Percentiles rank a stretch among this genome's conserved stretches.
Evolutionary conservation across 805 yeast species (phyloP).

Genomic region (Candida boleticola): DNA sequence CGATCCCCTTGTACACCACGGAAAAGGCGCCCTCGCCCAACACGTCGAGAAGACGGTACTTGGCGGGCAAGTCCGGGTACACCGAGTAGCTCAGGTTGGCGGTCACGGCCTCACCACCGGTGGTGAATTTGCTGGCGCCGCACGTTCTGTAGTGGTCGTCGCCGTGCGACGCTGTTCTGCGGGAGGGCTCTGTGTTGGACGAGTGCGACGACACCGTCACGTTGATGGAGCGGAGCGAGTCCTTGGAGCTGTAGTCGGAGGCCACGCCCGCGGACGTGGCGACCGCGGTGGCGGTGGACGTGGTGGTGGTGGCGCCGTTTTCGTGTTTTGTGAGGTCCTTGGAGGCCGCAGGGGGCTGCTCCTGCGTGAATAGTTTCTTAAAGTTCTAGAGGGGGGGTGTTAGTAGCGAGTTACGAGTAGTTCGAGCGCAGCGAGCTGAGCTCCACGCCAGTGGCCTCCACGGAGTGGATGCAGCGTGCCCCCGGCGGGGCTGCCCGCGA

Average conservation of each 20-base stretch:
- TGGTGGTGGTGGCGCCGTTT: neutral
- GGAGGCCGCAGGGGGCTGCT: neutral
- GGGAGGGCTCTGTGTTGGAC: neutral
- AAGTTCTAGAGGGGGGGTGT: constrained; percentile 2
- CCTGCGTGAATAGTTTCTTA: constrained; percentile 2
- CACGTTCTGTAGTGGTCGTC: neutral
- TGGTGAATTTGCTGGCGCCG: neutral
- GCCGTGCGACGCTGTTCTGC: neutral
- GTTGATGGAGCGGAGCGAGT: constrained; percentile 1
- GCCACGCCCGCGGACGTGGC: neutral
- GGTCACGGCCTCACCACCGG: neutral
- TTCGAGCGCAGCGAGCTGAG: too few species aligned
- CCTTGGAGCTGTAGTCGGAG: constrained; percentile 3
- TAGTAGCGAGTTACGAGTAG: too few species aligned
- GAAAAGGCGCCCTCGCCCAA: constrained; percentile 92
- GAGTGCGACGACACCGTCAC: constrained; percentile 5
- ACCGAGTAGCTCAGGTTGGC: neutral
- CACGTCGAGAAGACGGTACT: constrained; percentile 28
- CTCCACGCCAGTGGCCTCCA: too few species aligned
- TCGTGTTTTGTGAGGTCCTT: neutral
- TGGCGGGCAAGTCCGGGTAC: constrained; percentile 26
- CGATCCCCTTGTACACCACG: constrained; percentile 71
- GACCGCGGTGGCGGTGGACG: neutral
- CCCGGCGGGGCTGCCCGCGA: too few species aligned
- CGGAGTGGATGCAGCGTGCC: too few species aligned